Conservation (phyloP, 768 basidiomycete genomes). For the Podaxis rugospora region DNA sequence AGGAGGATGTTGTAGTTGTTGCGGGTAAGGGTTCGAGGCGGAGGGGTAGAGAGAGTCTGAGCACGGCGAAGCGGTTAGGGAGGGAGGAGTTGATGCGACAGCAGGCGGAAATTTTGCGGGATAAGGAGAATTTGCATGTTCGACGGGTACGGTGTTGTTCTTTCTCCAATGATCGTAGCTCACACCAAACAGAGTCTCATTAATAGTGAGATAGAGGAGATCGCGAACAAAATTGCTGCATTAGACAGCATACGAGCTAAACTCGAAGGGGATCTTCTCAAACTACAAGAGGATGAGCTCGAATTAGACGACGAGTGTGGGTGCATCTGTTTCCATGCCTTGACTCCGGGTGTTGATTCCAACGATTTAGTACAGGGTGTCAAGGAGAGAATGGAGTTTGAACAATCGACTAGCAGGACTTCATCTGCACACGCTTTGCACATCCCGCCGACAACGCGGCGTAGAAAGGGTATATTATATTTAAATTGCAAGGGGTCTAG, state of each 20-base stretch:
- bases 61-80: constrained; percentile 66
- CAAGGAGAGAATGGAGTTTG: constrained; percentile 72
- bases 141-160: constrained; percentile 59
- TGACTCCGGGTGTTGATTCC: neutral
- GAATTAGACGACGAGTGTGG: constrained; percentile 94
- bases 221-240: constrained; percentile 84
- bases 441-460: constrained; percentile 56
- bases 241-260: constrained; percentile 77
- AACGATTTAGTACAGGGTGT: constrained; percentile 76
- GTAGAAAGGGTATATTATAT: constrained; percentile 55
- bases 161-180: constrained; percentile 8
- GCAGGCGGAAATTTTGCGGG: constrained; percentile 78
- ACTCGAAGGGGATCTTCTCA: constrained; percentile 78
- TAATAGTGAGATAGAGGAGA: constrained; percentile 82
- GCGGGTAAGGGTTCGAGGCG: constrained; percentile 37
- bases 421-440: constrained; percentile 29
- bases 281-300: constrained; percentile 90
- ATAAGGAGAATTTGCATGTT: constrained; percentile 92
- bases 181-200: constrained; percentile 62
- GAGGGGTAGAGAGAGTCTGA: constrained; percentile 62
- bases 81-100: constrained; percentile 84
- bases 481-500: neutral
- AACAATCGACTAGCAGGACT: constrained; percentile 24
- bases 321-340: constrained; percentile 24
- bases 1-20: constrained; percentile 73